A percentile compares a stretch with the other conserved stretches of the same genome.
These are phyloP conservation scores for Colletotrichum falcatum DNA, from an alignment of 2,329 filamentous ascomycete genomes.

Conservation along the genomic window DNA sequence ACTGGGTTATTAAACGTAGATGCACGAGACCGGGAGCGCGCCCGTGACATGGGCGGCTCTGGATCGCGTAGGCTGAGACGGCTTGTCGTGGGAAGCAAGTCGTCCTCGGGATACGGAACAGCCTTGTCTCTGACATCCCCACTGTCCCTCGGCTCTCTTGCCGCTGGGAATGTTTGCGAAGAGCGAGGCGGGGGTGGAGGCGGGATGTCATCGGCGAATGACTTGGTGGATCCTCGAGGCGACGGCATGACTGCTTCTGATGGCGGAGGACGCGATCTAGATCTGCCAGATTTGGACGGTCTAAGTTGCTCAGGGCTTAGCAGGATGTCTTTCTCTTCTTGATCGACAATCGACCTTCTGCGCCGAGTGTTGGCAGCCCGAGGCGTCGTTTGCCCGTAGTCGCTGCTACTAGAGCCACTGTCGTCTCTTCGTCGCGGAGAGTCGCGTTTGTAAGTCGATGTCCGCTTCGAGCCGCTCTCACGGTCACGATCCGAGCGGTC, in stretches of 20 bases:
- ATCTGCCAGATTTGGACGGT: constrained; percentile 41
- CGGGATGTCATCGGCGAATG: constrained; percentile 35
- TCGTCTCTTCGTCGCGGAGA: constrained; percentile 48
- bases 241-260: constrained; percentile 49
- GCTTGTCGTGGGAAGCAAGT: constrained; percentile 46
- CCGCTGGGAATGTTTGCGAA: constrained; percentile 49
- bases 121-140: constrained; percentile 39
- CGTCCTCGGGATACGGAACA: constrained; percentile 47
- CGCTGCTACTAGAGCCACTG: constrained; percentile 56
- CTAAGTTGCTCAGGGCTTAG: constrained; percentile 44
- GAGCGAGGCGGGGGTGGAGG: constrained; percentile 43
- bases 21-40: constrained; percentile 45
- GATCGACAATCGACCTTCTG: constrained; percentile 51
- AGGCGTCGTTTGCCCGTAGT: constrained; percentile 49
- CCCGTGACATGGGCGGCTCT: constrained; percentile 22
- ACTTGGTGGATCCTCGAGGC: constrained; percentile 43
- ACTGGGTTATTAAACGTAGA: constrained; percentile 45
- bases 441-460: constrained; percentile 46
- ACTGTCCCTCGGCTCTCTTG: constrained; percentile 32
- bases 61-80: constrained; percentile 31
- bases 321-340: constrained; percentile 48
- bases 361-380: constrained; percentile 47
- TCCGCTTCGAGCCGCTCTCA: constrained; percentile 44
- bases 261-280: constrained; percentile 52
- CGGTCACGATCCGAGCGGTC: constrained; percentile 44